These are phyloP conservation scores for Pseudogymnoascus verrucosus DNA, from an alignment of 2,329 filamentous ascomycete species.

Conservation along the genomic window DNA sequence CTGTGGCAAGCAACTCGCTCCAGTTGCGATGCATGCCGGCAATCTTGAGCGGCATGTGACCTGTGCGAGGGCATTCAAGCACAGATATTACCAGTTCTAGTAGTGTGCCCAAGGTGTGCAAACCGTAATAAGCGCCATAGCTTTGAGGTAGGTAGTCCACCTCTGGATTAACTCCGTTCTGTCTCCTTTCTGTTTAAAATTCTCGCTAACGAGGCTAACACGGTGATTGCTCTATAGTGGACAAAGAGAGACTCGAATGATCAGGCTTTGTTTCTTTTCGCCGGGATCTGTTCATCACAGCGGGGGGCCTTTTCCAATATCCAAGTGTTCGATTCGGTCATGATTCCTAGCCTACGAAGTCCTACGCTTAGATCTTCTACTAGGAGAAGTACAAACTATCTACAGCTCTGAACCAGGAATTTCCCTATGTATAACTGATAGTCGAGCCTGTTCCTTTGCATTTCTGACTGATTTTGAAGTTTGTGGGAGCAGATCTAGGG, in stretches of 20 bases:
- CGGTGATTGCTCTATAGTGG: neutral
- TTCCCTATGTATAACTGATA: neutral
- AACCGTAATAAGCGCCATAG: neutral
- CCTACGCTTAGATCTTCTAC: neutral
- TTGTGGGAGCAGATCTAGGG: slow-evolving; percentile 24
- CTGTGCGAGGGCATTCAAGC: neutral
- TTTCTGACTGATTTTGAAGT: slow-evolving; percentile 25
- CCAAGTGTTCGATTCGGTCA: neutral
- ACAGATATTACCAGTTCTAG: neutral
- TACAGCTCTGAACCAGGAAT: neutral
- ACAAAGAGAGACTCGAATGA: neutral
- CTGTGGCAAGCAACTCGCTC: neutral
- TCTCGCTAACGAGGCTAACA: neutral
- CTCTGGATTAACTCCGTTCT: neutral
- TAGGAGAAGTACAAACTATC: neutral
- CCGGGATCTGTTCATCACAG: neutral
- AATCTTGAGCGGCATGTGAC: neutral
- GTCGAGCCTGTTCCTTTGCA: neutral
- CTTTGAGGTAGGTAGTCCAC: neutral
- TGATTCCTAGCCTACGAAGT: neutral
- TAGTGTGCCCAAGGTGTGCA: neutral
- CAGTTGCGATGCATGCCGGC: neutral
- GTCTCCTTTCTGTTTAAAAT: neutral
- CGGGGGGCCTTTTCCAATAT: neutral
- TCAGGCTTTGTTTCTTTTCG: neutral